Percentiles rank a stretch among this genome's conserved stretches.
Evolutionary conservation across 2,329 filamentous ascomycete genomes (phyloP).

Genomic region (Diaporthe amygdali): DNA sequence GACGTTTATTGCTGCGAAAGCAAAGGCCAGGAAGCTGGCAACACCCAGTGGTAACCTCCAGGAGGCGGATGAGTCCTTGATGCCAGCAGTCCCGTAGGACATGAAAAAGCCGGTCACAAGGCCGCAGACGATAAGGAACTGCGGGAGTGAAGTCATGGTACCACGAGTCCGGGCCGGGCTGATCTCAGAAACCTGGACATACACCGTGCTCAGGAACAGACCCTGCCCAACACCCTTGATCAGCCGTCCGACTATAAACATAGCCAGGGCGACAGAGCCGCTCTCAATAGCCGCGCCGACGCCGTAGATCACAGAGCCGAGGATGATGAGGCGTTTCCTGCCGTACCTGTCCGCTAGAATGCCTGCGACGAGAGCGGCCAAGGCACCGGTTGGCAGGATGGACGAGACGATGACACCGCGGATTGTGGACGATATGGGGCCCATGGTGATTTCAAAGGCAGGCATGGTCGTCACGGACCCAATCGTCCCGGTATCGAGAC

Average conservation of each 20-base stretch:
- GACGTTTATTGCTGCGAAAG: constrained; percentile 34
- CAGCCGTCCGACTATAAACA: constrained; percentile 61
- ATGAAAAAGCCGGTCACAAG: constrained; percentile 63
- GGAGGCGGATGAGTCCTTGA: constrained; percentile 49
- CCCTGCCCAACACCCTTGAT: constrained; percentile 64
- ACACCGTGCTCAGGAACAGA: constrained; percentile 57
- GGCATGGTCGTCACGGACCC: constrained; percentile 65
- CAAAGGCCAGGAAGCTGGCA: constrained; percentile 40
- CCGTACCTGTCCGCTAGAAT: constrained; percentile 60
- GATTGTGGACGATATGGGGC: constrained; percentile 56
- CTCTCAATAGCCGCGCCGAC: constrained; percentile 53
- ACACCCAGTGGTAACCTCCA: constrained; percentile 61
- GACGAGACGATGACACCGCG: constrained; percentile 66
- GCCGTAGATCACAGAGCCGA: constrained; percentile 58
- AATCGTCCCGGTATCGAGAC: constrained; percentile 55
- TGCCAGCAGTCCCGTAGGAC: constrained; percentile 59
- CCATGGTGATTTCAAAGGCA: constrained; percentile 54
- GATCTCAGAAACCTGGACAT: constrained; percentile 58
- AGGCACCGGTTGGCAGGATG: constrained; percentile 62
- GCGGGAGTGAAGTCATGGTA: constrained; percentile 55
- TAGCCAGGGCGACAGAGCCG: constrained; percentile 42
- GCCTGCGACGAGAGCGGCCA: constrained; percentile 64
- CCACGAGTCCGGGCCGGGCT: constrained; percentile 57
- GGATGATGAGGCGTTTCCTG: constrained; percentile 54
- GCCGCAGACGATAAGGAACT: constrained; percentile 57